These are phyloP conservation scores for Cyclotella distinguenda DNA, from an alignment of 108 stramenopile species.

Conservation along the genomic window DNA sequence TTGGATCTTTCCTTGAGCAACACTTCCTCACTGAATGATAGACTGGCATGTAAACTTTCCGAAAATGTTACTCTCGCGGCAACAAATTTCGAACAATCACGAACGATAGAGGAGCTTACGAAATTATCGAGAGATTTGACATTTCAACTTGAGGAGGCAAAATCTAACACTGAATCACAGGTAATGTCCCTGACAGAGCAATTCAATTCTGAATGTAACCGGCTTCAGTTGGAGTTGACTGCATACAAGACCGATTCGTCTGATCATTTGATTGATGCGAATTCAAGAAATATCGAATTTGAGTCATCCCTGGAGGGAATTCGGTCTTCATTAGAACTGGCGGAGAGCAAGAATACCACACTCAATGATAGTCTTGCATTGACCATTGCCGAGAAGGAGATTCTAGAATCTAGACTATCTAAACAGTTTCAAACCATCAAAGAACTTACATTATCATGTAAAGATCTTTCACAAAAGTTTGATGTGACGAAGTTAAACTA, in stretches of 20 bases:
- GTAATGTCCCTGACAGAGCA: no score
- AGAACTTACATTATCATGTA: background rate
- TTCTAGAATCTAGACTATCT: background rate
- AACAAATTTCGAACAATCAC: no score
- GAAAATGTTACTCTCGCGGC: no score
- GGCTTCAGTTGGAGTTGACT: no score
- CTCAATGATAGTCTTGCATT: background rate
- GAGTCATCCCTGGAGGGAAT: slow-evolving; percentile 4
- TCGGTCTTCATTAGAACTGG: background rate
- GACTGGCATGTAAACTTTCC: no score
- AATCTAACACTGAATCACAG: no score
- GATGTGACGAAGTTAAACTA: background rate
- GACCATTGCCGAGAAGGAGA: background rate
- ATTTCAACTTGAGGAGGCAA: background rate
- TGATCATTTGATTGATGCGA: no score
- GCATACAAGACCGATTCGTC: no score
- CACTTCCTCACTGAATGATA: no score
- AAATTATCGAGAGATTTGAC: background rate
- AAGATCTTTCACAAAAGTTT: background rate
- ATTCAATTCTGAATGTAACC: no score
- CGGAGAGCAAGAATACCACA: background rate
- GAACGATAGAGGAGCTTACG: no score
- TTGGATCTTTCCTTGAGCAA: no score
- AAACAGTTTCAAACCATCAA: background rate
- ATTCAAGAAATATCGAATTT: background rate